Evolutionary conservation across 2,329 filamentous ascomycete species (phyloP).

Genomic region (Colletotrichum liaoningense): DNA sequence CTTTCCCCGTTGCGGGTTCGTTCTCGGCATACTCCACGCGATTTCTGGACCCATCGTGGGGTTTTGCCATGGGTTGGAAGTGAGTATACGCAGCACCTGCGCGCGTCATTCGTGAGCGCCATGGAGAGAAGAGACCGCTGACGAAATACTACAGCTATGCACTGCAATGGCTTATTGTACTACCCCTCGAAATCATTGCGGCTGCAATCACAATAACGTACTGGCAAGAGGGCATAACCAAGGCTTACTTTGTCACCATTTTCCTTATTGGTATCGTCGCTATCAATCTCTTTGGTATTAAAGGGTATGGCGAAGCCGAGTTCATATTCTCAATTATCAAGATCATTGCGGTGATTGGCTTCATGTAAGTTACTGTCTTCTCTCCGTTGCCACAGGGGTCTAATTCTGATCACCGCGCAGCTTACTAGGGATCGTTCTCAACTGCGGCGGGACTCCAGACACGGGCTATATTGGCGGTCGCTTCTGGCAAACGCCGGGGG

Average conservation of each 20-base stretch:
- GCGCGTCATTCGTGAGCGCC: background rate
- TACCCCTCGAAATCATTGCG: constrained; percentile 89
- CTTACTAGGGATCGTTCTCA: constrained; percentile 86
- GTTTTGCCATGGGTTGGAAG: constrained; percentile 97
- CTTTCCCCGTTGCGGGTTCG: constrained; percentile 91
- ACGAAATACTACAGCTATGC: constrained; percentile 70
- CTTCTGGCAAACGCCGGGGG: constrained; percentile 84
- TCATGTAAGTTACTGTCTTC: constrained; percentile 71
- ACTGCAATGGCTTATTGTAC: constrained; percentile 85
- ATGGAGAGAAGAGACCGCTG: background rate
- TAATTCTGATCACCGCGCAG: constrained; percentile 53
- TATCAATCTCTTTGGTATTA: constrained; percentile 91
- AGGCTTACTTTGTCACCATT: constrained; percentile 83
- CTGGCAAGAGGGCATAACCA: constrained; percentile 75
- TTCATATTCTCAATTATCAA: constrained; percentile 91
- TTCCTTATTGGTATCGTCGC: constrained; percentile 81
- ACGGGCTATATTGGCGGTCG: constrained; percentile 83
- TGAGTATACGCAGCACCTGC: constrained; percentile 52
- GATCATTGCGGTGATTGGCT: constrained; percentile 85
- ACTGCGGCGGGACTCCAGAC: constrained; percentile 81
- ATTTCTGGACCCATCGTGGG: constrained; percentile 94
- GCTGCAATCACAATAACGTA: constrained; percentile 87
- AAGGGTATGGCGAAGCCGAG: constrained; percentile 90
- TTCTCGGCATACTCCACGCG: constrained; percentile 93
- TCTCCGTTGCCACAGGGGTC: background rate